Conservation (phyloP, 2,329 filamentous ascomycete species). For the Periconia macrospinosa region DNA sequence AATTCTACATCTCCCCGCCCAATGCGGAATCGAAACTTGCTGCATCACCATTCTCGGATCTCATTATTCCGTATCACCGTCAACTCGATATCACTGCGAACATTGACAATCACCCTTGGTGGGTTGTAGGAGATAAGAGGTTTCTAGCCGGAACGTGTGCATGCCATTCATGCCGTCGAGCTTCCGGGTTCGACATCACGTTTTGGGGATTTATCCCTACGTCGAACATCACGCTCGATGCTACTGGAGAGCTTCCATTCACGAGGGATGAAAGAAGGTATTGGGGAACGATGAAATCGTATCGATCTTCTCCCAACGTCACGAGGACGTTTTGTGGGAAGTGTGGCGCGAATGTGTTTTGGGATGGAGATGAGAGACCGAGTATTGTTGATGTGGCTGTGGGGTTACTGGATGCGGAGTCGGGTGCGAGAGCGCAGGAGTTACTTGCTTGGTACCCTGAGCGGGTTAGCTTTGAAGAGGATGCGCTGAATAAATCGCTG, state of each 20-base stretch:
- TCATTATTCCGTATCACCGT: slow-evolving; percentile 22
- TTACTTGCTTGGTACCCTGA: slow-evolving; percentile 46
- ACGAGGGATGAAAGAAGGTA: slow-evolving; percentile 2
- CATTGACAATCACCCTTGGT: slow-evolving; percentile 22
- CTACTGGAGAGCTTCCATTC: slow-evolving; percentile 18
- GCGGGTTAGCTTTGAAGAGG: slow-evolving; percentile 36
- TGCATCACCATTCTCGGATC: slow-evolving; percentile 48
- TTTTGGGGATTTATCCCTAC: slow-evolving; percentile 51
- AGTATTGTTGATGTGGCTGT: slow-evolving; percentile 50
- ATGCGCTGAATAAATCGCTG: slow-evolving; percentile 43
- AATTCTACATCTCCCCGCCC: slow-evolving; percentile 44
- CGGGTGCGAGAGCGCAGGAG: slow-evolving; percentile 51
- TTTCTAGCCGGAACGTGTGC: slow-evolving; percentile 47
- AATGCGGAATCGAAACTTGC: slow-evolving; percentile 27
- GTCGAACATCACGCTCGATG: slow-evolving; percentile 42
- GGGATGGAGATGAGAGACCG: slow-evolving; percentile 43
- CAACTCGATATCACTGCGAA: slow-evolving; percentile 12
- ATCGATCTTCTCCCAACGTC: slow-evolving; percentile 48
- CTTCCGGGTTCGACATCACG: slow-evolving; percentile 48
- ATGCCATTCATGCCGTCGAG: slow-evolving; percentile 51
- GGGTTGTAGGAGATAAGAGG: slow-evolving; percentile 35
- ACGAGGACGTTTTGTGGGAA: slow-evolving; percentile 52
- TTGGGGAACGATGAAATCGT: slow-evolving; percentile 48
- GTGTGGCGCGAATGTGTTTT: slow-evolving; percentile 54
- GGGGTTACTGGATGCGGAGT: slow-evolving; percentile 47